These are phyloP conservation scores for Angomonas desouzai DNA, from an alignment of 208 protist species.

Conservation along the genomic window DNA sequence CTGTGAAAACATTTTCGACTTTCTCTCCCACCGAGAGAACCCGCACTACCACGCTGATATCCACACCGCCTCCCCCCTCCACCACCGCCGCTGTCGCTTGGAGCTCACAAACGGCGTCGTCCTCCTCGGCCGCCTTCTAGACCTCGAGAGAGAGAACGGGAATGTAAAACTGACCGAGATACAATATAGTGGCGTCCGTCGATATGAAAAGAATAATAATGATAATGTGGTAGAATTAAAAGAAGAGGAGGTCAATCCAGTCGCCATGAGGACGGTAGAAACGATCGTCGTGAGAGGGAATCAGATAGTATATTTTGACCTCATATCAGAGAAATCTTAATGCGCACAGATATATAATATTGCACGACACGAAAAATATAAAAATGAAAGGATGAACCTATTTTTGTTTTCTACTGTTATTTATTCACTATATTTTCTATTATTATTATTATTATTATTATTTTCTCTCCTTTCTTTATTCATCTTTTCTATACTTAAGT, in stretches of 20 bases:
- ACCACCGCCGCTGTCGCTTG: neutral
- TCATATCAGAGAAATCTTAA: slow-evolving; percentile 27
- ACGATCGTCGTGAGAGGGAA: slow-evolving; percentile 32
- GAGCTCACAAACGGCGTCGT: neutral
- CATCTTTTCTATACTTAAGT: slow-evolving; percentile 2
- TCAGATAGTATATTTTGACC: slow-evolving; percentile 32
- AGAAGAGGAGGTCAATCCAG: slow-evolving; percentile 14
- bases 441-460: slow-evolving; percentile 14
- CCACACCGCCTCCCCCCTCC: neutral
- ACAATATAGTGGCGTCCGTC: neutral
- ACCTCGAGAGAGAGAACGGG: neutral
- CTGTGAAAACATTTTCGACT: neutral
- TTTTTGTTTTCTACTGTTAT: slow-evolving; percentile 16
- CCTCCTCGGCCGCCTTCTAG: neutral
- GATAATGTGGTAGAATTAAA: neutral
- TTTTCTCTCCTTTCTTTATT: slow-evolving; percentile 18
- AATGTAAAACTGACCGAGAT: neutral
- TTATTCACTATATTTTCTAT: slow-evolving; percentile 7
- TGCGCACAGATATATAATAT: slow-evolving; percentile 8
- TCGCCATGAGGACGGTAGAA: slow-evolving; percentile 23
- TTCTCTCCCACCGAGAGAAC: neutral
- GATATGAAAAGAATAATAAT: slow-evolving; percentile 6
- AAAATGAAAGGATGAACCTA: too few relatives aligned
- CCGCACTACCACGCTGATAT: neutral
- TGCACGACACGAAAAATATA: too few relatives aligned